Percentiles rank a stretch among this genome's conserved stretches.
Conservation (phyloP, 257 asterid genomes). For the Solanum sejunctum region DNA sequence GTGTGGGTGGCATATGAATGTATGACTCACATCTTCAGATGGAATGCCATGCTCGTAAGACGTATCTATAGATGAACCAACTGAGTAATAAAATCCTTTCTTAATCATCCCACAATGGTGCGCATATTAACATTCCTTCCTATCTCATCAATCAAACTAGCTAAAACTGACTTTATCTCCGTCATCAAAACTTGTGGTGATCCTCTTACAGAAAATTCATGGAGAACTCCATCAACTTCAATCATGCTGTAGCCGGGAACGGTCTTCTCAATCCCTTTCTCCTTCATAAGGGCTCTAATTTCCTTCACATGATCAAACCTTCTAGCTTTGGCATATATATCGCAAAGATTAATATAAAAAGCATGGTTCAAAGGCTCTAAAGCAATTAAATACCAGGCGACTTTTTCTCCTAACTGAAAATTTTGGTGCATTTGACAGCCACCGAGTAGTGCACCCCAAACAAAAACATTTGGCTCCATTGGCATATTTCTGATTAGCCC, state of each 20-base stretch:
- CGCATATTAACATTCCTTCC: slow-evolving; percentile 12
- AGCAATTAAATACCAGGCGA: slow-evolving; percentile 39
- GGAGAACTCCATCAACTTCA: slow-evolving; percentile 51
- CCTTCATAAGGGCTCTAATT: slow-evolving; percentile 43
- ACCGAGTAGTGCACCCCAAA: slow-evolving; percentile 82
- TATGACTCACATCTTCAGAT: neutral
- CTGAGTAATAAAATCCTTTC: neutral
- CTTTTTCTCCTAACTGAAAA: slow-evolving; percentile 46
- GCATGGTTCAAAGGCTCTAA: slow-evolving; percentile 64
- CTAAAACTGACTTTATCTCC: slow-evolving; percentile 19
- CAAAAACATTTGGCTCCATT: slow-evolving; percentile 57
- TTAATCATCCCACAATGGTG: neutral
- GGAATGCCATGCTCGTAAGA: neutral
- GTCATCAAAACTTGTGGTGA: slow-evolving; percentile 29
- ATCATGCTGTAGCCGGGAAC: slow-evolving; percentile 64
- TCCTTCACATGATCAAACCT: slow-evolving; percentile 41
- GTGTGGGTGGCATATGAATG: neutral
- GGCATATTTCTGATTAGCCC: slow-evolving; percentile 48
- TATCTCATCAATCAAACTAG: slow-evolving; percentile 31
- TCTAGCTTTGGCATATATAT: slow-evolving; percentile 57
- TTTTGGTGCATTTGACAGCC: slow-evolving; percentile 69
- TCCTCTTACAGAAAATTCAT: slow-evolving; percentile 57
- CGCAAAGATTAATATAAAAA: slow-evolving; percentile 51
- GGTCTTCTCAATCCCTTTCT: slow-evolving; percentile 30
- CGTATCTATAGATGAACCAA: neutral